Evolutionary conservation across 2,329 filamentous ascomycete genomes (phyloP).

Genomic region (Cladosporium sp.): DNA sequence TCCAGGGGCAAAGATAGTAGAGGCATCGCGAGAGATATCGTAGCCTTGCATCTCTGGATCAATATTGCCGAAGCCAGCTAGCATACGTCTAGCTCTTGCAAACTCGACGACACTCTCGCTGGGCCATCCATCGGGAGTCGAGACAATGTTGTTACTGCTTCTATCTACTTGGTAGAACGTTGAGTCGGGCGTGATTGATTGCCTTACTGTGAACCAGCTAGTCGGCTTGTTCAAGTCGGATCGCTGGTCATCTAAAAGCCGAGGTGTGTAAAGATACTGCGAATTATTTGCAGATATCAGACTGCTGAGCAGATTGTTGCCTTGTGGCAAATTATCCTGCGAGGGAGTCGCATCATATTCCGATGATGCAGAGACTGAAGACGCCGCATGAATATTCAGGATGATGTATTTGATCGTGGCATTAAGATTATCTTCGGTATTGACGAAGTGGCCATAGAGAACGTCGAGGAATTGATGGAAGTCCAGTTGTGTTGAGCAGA

Average conservation of each 20-base stretch:
- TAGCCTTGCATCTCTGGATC: slow-evolving; percentile 60
- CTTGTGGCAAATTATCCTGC: slow-evolving; percentile 46
- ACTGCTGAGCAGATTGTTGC: slow-evolving; percentile 47
- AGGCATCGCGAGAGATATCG: slow-evolving; percentile 53
- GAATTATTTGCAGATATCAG: slow-evolving; percentile 51
- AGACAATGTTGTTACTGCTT: slow-evolving; percentile 30
- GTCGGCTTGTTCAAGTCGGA: slow-evolving; percentile 52
- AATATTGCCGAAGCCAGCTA: slow-evolving; percentile 57
- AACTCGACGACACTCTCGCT: slow-evolving; percentile 61
- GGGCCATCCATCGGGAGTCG: slow-evolving; percentile 64
- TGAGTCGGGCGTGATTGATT: slow-evolving; percentile 31
- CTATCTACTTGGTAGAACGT: slow-evolving; percentile 54
- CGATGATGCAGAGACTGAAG: slow-evolving; percentile 41
- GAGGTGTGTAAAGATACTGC: slow-evolving; percentile 56
- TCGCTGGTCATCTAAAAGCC: slow-evolving; percentile 52
- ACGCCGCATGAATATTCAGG: slow-evolving; percentile 62
- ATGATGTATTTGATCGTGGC: slow-evolving; percentile 56
- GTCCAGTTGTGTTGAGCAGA: slow-evolving; percentile 55
- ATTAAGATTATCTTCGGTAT: slow-evolving; percentile 56
- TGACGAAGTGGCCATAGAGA: slow-evolving; percentile 54
- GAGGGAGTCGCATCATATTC: slow-evolving; percentile 44
- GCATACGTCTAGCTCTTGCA: slow-evolving; percentile 52
- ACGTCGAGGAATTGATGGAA: slow-evolving; percentile 53
- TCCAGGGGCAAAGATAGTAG: slow-evolving; percentile 52
- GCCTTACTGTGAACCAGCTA: slow-evolving; percentile 54